phyloP scores from a whole-genome alignment of 768 basidiomycete species.

The Gymnopilus junonius region DNA sequence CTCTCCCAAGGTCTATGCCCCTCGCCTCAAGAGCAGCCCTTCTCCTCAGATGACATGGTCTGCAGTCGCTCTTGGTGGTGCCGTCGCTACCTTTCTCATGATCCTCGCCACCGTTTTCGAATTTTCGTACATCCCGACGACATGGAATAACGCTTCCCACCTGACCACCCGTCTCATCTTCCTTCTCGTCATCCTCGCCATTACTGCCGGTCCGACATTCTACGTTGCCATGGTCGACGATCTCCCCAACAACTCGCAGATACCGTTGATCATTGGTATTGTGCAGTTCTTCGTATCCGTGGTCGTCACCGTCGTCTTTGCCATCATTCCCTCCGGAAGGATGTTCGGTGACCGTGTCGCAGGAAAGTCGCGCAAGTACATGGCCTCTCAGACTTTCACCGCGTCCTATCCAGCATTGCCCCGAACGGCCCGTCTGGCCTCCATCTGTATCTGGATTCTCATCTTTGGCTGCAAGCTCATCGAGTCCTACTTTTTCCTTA shows the following conservation, averaged over 20 bases:
- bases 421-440: slow-evolving; percentile 76
- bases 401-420: slow-evolving; percentile 90
- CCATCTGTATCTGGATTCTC: slow-evolving; percentile 86
- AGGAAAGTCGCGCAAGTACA: slow-evolving; percentile 96
- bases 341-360: slow-evolving; percentile 99
- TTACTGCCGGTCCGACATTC: slow-evolving; percentile 92
- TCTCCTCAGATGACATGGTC: slow-evolving; percentile 94
- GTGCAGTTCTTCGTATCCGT: slow-evolving; percentile 95
- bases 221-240: slow-evolving; percentile 90
- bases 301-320: slow-evolving; percentile 80
- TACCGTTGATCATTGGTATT: slow-evolving; percentile 90
- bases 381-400: slow-evolving; percentile 99
- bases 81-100: slow-evolving; percentile 93
- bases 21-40: slow-evolving; percentile 63
- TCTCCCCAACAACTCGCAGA: slow-evolving; percentile 54
- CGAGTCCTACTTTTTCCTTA: slow-evolving; percentile 99
- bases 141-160: slow-evolving; percentile 99
- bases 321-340: slow-evolving; percentile 90
- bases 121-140: slow-evolving; percentile 96
- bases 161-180: slow-evolving; percentile 93
- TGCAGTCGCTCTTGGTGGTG: slow-evolving; percentile 93
- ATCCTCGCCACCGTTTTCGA: slow-evolving; percentile 91
- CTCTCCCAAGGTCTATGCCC: slow-evolving; percentile 89
- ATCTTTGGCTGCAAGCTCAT: slow-evolving; percentile 96
- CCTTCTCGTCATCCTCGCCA: slow-evolving; percentile 87